These are phyloP conservation scores for Magnaporthiopsis incrustans DNA, from an alignment of 2,329 filamentous ascomycete genomes.

Conservation along the genomic window DNA sequence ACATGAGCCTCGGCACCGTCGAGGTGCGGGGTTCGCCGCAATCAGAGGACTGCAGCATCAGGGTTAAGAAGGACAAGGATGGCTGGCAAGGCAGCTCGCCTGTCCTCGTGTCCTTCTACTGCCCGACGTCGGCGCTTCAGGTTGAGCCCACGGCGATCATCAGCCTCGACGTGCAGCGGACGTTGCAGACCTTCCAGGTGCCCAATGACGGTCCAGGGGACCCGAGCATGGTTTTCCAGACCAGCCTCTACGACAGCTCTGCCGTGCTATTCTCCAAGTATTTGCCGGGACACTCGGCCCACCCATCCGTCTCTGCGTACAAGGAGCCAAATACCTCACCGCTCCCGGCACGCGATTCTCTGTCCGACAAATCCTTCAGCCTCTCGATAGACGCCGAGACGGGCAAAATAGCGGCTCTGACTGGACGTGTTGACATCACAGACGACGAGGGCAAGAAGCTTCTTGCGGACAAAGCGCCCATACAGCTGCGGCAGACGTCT, in stretches of 20 bases:
- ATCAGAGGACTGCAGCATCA: conserved; percentile 23
- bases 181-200: conserved; percentile 15
- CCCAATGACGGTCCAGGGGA: conserved; percentile 20
- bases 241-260: conserved; percentile 19
- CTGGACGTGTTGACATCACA: conserved; percentile 29
- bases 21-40: conserved; percentile 17
- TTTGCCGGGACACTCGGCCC: conserved; percentile 24
- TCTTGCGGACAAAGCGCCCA: conserved; percentile 27
- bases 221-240: conserved; percentile 24
- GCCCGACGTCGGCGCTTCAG: conserved; percentile 27
- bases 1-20: conserved; percentile 32
- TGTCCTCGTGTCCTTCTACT: conserved; percentile 33
- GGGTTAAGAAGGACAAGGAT: conserved; percentile 24
- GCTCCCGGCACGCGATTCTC: background rate
- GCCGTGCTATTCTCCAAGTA: conserved; percentile 29
- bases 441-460: conserved; percentile 26
- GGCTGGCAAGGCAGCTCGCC: conserved; percentile 30
- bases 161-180: conserved; percentile 23
- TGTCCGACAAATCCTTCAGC: conserved; percentile 15
- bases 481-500: conserved; percentile 28
- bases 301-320: conserved; percentile 19
- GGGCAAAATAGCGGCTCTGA: conserved; percentile 27
- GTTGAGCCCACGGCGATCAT: conserved; percentile 23
- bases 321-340: conserved; percentile 12
- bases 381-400: conserved; percentile 21